Percentiles rank a stretch among this genome's conserved stretches.
These are phyloP conservation scores for Termitomyces sp. DNA, from an alignment of 768 basidiomycete species.

Conservation along the genomic window DNA sequence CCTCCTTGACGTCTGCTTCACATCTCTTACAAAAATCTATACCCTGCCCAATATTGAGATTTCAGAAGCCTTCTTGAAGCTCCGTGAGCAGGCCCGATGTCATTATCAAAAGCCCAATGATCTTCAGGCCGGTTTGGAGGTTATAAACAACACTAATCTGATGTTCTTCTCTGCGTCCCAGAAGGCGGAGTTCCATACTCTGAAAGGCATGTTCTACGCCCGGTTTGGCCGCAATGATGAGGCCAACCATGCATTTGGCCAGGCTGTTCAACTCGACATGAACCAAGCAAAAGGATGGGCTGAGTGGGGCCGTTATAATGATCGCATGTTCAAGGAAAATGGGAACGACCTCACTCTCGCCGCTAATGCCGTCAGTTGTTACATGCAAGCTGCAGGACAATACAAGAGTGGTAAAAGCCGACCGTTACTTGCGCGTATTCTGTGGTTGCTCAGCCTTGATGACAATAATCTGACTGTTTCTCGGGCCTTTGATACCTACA, in stretches of 20 bases:
- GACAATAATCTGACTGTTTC: conserved; percentile 68
- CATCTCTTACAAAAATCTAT: conserved; percentile 94
- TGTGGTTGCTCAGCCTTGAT: conserved; percentile 97
- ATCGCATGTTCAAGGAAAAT: conserved; percentile 86
- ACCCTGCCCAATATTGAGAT: conserved; percentile 99
- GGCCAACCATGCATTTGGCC: conserved; percentile 86
- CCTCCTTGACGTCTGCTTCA: conserved; percentile 93
- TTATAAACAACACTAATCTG: conserved; percentile 99
- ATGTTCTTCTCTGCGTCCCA: conserved; percentile 94
- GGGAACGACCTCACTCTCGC: conserved; percentile 72
- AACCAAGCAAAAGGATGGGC: conserved; percentile 95
- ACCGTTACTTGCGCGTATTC: conserved; percentile 82
- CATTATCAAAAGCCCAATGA: conserved; percentile 96
- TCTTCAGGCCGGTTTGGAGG: conserved; percentile 90
- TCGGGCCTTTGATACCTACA: conserved; percentile 88
- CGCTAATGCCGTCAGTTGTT: conserved; percentile 92
- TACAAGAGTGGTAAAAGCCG: conserved; percentile 94
- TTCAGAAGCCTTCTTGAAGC: conserved; percentile 97
- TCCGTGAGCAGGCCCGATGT: conserved; percentile 96
- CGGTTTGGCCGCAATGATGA: conserved; percentile 83
- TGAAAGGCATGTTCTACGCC: conserved; percentile 98
- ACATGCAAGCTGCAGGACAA: conserved; percentile 92
- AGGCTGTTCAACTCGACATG: conserved; percentile 96
- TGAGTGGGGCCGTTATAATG: conserved; percentile 94
- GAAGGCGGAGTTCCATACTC: conserved; percentile 97